A percentile compares a stretch with the other conserved stretches of the same genome.
Conservation (phyloP, 192 early-diverging fungal species). For the Diversispora eburnea region DNA sequence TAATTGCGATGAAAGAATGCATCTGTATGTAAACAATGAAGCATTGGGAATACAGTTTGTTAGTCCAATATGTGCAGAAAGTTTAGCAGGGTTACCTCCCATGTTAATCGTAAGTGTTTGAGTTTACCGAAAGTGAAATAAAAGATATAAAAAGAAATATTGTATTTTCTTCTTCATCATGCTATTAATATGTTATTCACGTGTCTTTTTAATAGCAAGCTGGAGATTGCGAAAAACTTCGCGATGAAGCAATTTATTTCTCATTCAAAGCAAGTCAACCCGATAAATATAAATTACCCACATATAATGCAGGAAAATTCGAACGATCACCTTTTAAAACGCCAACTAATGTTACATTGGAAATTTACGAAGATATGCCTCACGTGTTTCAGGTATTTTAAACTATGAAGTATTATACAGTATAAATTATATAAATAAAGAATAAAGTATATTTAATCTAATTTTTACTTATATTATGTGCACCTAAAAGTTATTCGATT, state of each 20-base stretch:
- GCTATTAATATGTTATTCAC: too few relatives aligned
- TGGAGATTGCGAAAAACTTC: constrained; percentile 43
- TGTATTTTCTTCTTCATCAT: too few relatives aligned
- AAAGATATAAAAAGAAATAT: too few relatives aligned
- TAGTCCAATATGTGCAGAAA: constrained; percentile 43
- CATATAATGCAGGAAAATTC: not conserved
- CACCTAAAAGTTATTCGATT: too few relatives aligned
- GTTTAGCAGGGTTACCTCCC: constrained; percentile 38
- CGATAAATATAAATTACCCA: constrained; percentile 6
- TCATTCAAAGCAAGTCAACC: constrained; percentile 35
- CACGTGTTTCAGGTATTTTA: constrained; percentile 43
- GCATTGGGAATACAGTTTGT: constrained; percentile 32
- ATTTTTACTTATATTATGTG: too few relatives aligned
- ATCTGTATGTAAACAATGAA: too few relatives aligned
- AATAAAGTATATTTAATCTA: too few relatives aligned
- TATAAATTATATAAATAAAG: too few relatives aligned
- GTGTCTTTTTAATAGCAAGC: constrained; percentile 30
- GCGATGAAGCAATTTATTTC: constrained; percentile 50
- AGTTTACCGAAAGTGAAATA: too few relatives aligned
- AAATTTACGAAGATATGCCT: constrained; percentile 48
- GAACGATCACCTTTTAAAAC: constrained; percentile 15
- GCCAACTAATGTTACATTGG: constrained; percentile 35
- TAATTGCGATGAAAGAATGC: too few relatives aligned
- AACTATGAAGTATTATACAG: too few relatives aligned
- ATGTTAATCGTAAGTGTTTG: constrained; percentile 42